Base-by-base conservation (phyloP, 2,329 filamentous ascomycete species). In the Fusarium sp. region DNA sequence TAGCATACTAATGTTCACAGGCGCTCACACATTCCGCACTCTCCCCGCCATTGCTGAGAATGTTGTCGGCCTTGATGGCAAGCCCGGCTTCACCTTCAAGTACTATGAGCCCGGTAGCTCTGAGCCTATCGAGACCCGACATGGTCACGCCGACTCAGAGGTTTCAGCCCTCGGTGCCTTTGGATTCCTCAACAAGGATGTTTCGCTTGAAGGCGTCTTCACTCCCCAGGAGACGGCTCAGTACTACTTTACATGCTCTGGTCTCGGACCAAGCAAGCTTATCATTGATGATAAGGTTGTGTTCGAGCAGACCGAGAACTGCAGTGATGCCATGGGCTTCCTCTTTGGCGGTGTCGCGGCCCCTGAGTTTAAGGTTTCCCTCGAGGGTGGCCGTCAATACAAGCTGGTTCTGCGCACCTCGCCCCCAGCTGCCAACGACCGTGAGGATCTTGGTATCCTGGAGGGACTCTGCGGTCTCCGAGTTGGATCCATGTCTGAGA, bases 271-370 rank as follows among this genome's bases (percentile, higher is more conserved):
- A 2, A 77, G 74, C 36, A 73, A 74, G 46, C 66, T 79, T 11
- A 70, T 72, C 14, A 76, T 79, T 13, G 70, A 79, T 49, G 76
- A 72, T 16, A 68, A 78, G 61, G 50, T 76, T 3, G 64, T 78
- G 38, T 75, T 71, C 27, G 76, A 79, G 46, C 78, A 79, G 62
- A 74, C 65, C 23, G 71, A 75, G 8, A 77, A 76, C 57, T 75
- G 73, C 31, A 64, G 62, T 1, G 78, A 79, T 44, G 73, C 77
- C 9, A 79, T 79, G 78, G 77, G 78, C 4, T 78, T 78, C 61
- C 66, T 79, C 0, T 79, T 79, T 58, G 72, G 74, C 9, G 74
- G 74, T 13, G 73, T 71, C 6, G 68, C 74, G 2, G 72, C 74
- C n/a, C 72, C 74, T 3, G 76, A 79, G 64, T 70, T 77, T 23